Evolutionary conservation across 441 rosid genomes (phyloP), one percentile per base, ranked within the genome.

Genomic region (Bruguiera hainesii): DNA sequence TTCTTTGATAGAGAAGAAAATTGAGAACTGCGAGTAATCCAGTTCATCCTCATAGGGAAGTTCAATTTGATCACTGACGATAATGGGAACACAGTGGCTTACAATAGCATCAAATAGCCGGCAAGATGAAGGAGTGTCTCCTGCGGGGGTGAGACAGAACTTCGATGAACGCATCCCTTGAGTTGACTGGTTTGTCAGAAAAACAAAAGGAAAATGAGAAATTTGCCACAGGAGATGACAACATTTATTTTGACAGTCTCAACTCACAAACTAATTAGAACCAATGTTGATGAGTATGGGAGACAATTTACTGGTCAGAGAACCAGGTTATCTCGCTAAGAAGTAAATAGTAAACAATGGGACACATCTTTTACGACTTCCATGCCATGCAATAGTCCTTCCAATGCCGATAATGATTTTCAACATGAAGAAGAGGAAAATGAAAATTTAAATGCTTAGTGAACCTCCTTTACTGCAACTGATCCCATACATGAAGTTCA

Each of bases 101-200:
- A 85, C 93, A 53, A 95, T 89, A 19, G 97, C 99, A 64, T 95
- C 98, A 61, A 92, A 95, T n/a, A 91, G 78, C 25, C 98, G 88
- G 77, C 97, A 89, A 28, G 99, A 95, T 39, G 99, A 95, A 57
- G 99, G 98, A 11, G 99, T 90, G 66, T 94, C 99, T 63, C 99
- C 99, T 5, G 92, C 98, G 57, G 98, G 97, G 81, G 89, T 84
- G 50, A 90, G 80, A 69, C 99, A 95, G 82, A 92, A 95, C 74
- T 92, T 95, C 3, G 99, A 90, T 26, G 80, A 76, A 33, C 97
- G 90, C 99, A 95, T 95, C 57, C 94, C 98, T 80, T 84, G 67
- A 1, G 87, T 85, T 71, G 98, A 90, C 99, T 91, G 77, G 64
- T 57, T 39, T 56, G 61, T 63, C 56, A 75, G 63, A 51, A 65